Evolutionary conservation across 768 basidiomycete genomes (phyloP).

Genomic region (Serendipita sp.): DNA sequence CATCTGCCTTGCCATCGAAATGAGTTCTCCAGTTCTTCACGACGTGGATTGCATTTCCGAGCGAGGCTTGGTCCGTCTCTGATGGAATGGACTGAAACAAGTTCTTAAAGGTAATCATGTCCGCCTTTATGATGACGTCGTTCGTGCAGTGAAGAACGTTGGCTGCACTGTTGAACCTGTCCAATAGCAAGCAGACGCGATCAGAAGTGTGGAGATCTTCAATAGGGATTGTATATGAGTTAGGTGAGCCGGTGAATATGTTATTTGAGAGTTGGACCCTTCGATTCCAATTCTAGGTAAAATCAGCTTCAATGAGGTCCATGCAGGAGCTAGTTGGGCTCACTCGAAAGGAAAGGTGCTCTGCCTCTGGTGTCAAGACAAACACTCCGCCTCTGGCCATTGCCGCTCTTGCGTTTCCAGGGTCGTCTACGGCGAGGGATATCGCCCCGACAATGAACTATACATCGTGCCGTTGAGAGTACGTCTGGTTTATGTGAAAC

Average conservation of each 20-base stretch:
- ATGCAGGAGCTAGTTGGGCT: conserved; percentile 37
- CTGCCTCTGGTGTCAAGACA: neutral
- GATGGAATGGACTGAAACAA: neutral
- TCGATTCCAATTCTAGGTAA: conserved; percentile 21
- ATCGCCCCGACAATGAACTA: conserved; percentile 51
- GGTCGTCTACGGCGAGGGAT: conserved; percentile 65
- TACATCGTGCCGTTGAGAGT: neutral
- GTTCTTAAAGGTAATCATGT: neutral
- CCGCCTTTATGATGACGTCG: conserved; percentile 36
- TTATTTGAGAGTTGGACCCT: conserved; percentile 11
- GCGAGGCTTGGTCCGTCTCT: neutral
- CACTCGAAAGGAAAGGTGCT: neutral
- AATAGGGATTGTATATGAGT: conserved; percentile 21
- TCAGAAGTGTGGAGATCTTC: conserved; percentile 49
- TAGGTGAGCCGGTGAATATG: neutral
- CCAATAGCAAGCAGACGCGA: conserved; percentile 64
- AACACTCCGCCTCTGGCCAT: conserved; percentile 19
- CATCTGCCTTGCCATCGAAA: neutral
- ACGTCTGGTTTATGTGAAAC: neutral
- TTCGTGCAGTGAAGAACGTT: conserved; percentile 59
- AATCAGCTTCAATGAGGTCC: conserved; percentile 17
- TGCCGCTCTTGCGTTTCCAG: conserved; percentile 70
- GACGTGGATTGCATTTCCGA: neutral
- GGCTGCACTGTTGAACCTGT: conserved; percentile 48
- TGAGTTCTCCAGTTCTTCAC: neutral